Conservation (phyloP, 208 protist species). For the Leishmania martiniquensis region DNA sequence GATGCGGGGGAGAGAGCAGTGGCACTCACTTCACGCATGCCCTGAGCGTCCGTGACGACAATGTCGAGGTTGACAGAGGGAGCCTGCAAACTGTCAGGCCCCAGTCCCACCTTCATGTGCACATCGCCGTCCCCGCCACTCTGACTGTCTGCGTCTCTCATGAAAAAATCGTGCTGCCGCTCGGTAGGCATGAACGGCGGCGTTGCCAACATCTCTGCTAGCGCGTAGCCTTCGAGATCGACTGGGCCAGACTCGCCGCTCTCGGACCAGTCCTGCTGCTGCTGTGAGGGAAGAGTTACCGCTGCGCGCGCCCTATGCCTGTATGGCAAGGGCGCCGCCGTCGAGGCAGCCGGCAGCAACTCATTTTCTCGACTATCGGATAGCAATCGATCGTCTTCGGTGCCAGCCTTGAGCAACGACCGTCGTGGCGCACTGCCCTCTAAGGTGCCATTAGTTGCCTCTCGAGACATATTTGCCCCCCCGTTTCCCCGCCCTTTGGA, state of each 20-base stretch:
- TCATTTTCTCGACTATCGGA: not conserved
- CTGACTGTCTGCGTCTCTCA: conserved; percentile 22
- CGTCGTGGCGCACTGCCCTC: not conserved
- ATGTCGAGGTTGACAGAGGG: conserved; percentile 1
- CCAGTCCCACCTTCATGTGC: not conserved
- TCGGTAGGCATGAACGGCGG: conserved; percentile 40
- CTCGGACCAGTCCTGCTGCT: not conserved
- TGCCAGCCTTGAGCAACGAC: not conserved
- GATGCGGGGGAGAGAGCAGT: not conserved
- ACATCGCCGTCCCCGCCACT: not conserved
- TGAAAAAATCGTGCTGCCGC: conserved; percentile 42
- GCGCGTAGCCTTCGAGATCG: not conserved
- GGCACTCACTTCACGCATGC: not conserved
- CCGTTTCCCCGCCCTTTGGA: not conserved
- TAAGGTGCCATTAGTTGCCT: conserved; percentile 4
- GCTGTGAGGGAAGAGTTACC: not conserved
- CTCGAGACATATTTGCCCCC: conserved; percentile 4
- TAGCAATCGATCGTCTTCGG: conserved; percentile 14
- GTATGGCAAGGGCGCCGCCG: not conserved
- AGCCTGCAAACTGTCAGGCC: not conserved
- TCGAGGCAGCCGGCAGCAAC: not conserved
- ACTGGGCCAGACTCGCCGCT: not conserved
- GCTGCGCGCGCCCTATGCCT: not conserved
- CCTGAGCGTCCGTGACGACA: conserved; percentile 6
- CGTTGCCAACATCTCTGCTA: conserved; percentile 18